phyloP scores from a whole-genome alignment of 2,329 filamentous ascomycete species.

The Sarocladium brachiariae region DNA sequence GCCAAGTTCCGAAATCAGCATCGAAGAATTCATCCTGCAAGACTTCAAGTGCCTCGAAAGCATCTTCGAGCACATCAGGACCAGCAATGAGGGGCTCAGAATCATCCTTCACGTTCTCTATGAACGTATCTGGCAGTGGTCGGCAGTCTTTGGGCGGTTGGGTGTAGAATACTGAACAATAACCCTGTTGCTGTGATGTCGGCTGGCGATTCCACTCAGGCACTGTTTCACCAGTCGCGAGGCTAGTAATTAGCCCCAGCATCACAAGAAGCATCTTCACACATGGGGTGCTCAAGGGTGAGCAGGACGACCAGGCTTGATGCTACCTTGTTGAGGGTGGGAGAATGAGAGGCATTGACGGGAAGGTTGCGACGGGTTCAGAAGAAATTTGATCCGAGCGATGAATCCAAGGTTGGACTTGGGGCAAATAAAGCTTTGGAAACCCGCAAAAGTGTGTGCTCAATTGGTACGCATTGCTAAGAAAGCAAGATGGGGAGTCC shows the following conservation, averaged over 20 bases:
- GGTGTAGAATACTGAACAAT: slow-evolving; percentile 10
- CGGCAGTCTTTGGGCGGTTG: slow-evolving; percentile 1
- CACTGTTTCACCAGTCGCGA: background rate
- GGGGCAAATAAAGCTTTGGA: background rate
- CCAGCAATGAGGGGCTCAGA: background rate
- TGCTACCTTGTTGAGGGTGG: slow-evolving; percentile 6
- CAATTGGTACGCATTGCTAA: too few species aligned
- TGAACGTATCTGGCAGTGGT: slow-evolving; percentile 8
- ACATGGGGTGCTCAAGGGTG: background rate
- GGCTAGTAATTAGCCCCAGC: background rate
- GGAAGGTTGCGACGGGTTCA: background rate
- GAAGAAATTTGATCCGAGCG: background rate
- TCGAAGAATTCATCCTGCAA: slow-evolving; percentile 77
- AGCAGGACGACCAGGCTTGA: background rate
- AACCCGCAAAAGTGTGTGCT: too few species aligned
- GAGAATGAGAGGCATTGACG: slow-evolving; percentile 2
- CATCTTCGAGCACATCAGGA: slow-evolving; percentile 33
- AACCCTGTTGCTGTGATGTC: background rate
- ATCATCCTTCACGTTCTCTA: background rate
- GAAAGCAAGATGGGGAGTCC: too few species aligned
- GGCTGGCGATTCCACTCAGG: background rate
- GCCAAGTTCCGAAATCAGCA: slow-evolving; percentile 74
- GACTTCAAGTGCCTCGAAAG: slow-evolving; percentile 60
- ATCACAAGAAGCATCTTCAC: slow-evolving; percentile 6
- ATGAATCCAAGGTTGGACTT: background rate